Evolutionary conservation across 2,329 filamentous ascomycete species (phyloP).

Genomic region (Aspergillus sp.): DNA sequence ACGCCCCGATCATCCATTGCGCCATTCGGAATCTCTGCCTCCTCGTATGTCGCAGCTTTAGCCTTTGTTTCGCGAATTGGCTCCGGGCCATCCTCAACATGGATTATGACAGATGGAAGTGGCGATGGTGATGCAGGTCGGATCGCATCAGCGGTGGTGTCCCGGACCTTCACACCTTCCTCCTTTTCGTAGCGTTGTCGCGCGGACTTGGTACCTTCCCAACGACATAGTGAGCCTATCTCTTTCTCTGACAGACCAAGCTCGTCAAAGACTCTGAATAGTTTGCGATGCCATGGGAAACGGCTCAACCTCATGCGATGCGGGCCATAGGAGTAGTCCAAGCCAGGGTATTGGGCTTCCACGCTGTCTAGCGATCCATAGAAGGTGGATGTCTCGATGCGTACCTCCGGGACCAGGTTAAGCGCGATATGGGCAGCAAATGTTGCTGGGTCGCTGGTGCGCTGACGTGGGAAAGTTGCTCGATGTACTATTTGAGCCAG

Average conservation of each 20-base stretch:
- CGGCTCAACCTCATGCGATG: conserved; percentile 63
- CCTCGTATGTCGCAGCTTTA: conserved; percentile 20
- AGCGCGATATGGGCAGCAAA: conserved; percentile 61
- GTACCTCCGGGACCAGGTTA: conserved; percentile 64
- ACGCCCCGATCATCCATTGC: conserved; percentile 25
- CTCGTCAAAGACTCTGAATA: conserved; percentile 62
- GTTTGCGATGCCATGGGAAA: conserved; percentile 60
- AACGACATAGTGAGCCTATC: conserved; percentile 62
- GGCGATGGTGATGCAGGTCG: conserved; percentile 48
- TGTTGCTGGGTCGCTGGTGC: conserved; percentile 56
- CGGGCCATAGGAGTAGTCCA: conserved; percentile 62
- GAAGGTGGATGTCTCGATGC: conserved; percentile 63
- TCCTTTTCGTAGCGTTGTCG: conserved; percentile 51
- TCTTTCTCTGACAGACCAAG: conserved; percentile 59
- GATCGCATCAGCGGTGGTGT: conserved; percentile 62
- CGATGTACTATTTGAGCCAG: conserved; percentile 60
- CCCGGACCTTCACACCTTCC: conserved; percentile 58
- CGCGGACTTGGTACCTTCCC: conserved; percentile 52
- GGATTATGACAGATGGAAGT: conserved; percentile 32
- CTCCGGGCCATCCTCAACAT: conserved; percentile 28
- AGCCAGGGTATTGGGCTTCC: conserved; percentile 65
- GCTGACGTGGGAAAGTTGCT: conserved; percentile 57
- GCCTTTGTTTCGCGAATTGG: conserved; percentile 24
- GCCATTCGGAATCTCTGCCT: conserved; percentile 24
- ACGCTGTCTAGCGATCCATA: conserved; percentile 64